Evolutionary conservation across 1,139 yeast species (phyloP).

Genomic region (Pichia cactophila): DNA sequence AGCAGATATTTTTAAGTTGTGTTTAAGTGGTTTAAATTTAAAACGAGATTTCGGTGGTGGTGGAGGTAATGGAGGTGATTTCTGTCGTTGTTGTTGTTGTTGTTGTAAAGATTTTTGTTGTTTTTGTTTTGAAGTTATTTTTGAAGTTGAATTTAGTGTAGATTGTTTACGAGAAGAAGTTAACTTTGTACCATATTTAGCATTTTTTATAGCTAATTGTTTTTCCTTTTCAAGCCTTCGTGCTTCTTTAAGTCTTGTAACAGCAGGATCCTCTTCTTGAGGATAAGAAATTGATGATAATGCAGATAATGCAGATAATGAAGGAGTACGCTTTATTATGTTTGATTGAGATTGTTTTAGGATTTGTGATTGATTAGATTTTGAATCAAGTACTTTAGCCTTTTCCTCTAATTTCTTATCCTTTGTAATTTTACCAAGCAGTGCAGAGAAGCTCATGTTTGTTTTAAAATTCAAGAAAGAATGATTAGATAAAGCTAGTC

Average conservation of each 20-base stretch:
- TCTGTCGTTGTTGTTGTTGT: neutral
- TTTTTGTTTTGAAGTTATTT: slow-evolving; percentile 1
- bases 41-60: slow-evolving; percentile 10
- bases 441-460: slow-evolving; percentile 22
- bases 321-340: neutral
- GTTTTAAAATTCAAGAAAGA: neutral
- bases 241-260: slow-evolving; percentile 56
- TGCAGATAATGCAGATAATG: neutral
- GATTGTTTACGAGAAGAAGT: neutral
- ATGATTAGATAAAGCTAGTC: neutral
- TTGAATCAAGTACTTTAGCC: neutral
- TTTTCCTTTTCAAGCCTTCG: slow-evolving; percentile 50
- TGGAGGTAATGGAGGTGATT: slow-evolving; percentile 5
- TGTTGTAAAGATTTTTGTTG: slow-evolving; percentile 1
- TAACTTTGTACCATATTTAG: neutral
- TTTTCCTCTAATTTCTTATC: slow-evolving; percentile 13
- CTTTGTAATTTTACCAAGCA: slow-evolving; percentile 25
- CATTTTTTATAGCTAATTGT: slow-evolving; percentile 9
- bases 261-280: slow-evolving; percentile 40
- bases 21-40: slow-evolving; percentile 7
- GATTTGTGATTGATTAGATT: neutral
- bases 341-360: neutral
- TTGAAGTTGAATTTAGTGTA: neutral
- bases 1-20: slow-evolving; percentile 1
- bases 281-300: neutral